Evolutionary conservation across 805 yeast genomes (phyloP).

Genomic region (Myxozyma neotropica): DNA sequence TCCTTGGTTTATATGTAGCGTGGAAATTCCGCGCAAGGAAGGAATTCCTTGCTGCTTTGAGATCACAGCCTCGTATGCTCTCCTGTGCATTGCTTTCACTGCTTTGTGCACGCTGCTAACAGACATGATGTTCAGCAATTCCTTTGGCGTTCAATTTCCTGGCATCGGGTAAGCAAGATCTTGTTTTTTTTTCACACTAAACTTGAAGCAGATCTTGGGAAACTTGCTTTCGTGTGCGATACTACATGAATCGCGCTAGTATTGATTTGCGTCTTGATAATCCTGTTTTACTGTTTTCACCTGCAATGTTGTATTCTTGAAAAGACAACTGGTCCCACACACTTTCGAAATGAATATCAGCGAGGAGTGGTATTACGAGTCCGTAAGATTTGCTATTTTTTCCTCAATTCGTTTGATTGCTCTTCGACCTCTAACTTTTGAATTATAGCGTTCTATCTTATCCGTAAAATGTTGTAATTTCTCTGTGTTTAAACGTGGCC

Average conservation of each 20-base stretch:
- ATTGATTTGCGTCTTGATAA: neutral
- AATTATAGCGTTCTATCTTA: neutral
- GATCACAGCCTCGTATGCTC: constrained; percentile 65
- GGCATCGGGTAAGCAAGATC: constrained; percentile 73
- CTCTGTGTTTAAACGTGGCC: constrained; percentile 21
- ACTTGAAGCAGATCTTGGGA: neutral
- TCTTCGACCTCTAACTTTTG: neutral
- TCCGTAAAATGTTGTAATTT: constrained; percentile 1
- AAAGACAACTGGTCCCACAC: neutral
- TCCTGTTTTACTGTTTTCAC: neutral
- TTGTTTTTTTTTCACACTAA: neutral
- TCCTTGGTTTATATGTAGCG: constrained; percentile 62
- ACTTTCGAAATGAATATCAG: constrained; percentile 1
- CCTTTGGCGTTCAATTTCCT: constrained; percentile 86
- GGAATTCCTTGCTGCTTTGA: constrained; percentile 73
- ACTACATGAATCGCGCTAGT: neutral
- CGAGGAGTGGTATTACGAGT: constrained; percentile 1
- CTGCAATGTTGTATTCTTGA: neutral
- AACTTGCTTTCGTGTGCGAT: constrained; percentile 1
- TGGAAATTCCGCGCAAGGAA: constrained; percentile 51
- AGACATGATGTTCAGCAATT: constrained; percentile 40
- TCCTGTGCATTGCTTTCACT: neutral
- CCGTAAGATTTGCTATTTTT: neutral
- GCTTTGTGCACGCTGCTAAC: neutral
- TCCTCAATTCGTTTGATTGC: neutral